These are phyloP conservation scores for Yamadazyma akitaensis DNA, from an alignment of 805 yeast species.

Conservation along the genomic window DNA sequence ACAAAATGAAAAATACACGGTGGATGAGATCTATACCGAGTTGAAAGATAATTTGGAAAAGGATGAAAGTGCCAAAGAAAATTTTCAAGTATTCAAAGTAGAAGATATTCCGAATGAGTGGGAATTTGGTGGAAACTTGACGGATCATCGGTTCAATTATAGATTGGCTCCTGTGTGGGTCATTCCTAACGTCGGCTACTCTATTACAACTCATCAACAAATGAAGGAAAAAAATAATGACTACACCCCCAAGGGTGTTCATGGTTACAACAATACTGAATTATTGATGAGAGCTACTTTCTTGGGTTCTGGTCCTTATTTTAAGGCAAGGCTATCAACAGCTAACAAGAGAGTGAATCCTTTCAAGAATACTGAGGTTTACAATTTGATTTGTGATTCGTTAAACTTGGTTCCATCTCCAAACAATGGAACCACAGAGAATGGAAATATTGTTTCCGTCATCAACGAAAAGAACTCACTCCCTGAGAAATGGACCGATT, in stretches of 20 bases:
- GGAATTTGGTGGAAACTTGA: slow-evolving; percentile 48
- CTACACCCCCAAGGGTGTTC: slow-evolving; percentile 71
- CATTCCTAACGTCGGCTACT: slow-evolving; percentile 78
- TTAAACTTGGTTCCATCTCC: slow-evolving; percentile 47
- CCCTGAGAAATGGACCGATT: slow-evolving; percentile 47
- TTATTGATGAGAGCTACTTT: slow-evolving; percentile 82
- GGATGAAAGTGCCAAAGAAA: slow-evolving; percentile 14
- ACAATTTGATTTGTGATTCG: slow-evolving; percentile 69
- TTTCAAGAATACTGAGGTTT: slow-evolving; percentile 69
- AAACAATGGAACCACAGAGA: slow-evolving; percentile 52
- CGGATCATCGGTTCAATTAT: slow-evolving; percentile 42
- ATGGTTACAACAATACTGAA: slow-evolving; percentile 79
- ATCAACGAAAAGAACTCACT: slow-evolving; percentile 28
- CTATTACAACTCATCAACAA: slow-evolving; percentile 58
- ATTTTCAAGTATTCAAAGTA: slow-evolving; percentile 47
- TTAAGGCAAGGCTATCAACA: slow-evolving; percentile 37
- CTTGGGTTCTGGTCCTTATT: slow-evolving; percentile 78
- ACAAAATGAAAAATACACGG: slow-evolving; percentile 42
- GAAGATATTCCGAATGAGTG: slow-evolving; percentile 55
- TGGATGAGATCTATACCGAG: slow-evolving; percentile 46
- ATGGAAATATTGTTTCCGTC: slow-evolving; percentile 4
- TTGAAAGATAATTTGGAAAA: slow-evolving; percentile 23
- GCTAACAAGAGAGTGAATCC: slow-evolving; percentile 46
- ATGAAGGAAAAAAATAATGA: slow-evolving; percentile 47
- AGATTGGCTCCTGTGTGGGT: slow-evolving; percentile 86